Conservation (phyloP, 2,329 filamentous ascomycete genomes). For the Pseudocercospora fuligena region DNA sequence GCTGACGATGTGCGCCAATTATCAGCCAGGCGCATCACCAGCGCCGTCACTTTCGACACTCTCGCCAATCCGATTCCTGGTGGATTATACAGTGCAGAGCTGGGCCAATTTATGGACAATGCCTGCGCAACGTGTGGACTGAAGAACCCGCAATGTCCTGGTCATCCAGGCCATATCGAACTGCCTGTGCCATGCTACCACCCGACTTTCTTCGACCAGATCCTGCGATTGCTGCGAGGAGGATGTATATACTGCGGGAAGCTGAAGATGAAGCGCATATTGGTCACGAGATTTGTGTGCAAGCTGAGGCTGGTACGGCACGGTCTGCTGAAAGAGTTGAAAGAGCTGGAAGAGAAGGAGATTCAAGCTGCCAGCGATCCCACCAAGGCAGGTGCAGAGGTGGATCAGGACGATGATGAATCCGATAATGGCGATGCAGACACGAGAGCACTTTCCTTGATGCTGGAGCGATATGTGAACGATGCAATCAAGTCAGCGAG, state of each 20-base stretch:
- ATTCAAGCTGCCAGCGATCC: constrained; percentile 24
- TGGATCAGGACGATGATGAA: constrained; percentile 43
- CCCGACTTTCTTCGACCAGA: constrained; percentile 93
- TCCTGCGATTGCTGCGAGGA: constrained; percentile 80
- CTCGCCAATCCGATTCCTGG: constrained; percentile 87
- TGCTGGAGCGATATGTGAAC: constrained; percentile 72
- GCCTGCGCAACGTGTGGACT: constrained; percentile 90
- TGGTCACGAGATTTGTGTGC: constrained; percentile 79
- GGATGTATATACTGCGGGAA: constrained; percentile 91
- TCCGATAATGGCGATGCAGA: constrained; percentile 68
- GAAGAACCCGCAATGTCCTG: constrained; percentile 77
- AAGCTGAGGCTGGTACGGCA: constrained; percentile 85
- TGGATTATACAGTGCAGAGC: constrained; percentile 87
- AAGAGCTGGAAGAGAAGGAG: constrained; percentile 53
- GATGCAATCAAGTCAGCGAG: constrained; percentile 67
- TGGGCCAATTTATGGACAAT: constrained; percentile 87
- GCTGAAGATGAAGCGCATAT: constrained; percentile 76
- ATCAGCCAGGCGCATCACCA: constrained; percentile 92
- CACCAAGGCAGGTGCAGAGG: constrained; percentile 6
- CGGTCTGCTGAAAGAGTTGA: constrained; percentile 74
- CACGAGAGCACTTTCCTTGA: constrained; percentile 60
- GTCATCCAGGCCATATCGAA: constrained; percentile 93
- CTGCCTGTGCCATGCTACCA: constrained; percentile 93
- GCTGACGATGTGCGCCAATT: constrained; percentile 82
- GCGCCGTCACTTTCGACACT: constrained; percentile 91